Evolutionary conservation across 2,329 filamentous ascomycete genomes (phyloP).

Genomic region (Neofusicoccum kwambonambiense): DNA sequence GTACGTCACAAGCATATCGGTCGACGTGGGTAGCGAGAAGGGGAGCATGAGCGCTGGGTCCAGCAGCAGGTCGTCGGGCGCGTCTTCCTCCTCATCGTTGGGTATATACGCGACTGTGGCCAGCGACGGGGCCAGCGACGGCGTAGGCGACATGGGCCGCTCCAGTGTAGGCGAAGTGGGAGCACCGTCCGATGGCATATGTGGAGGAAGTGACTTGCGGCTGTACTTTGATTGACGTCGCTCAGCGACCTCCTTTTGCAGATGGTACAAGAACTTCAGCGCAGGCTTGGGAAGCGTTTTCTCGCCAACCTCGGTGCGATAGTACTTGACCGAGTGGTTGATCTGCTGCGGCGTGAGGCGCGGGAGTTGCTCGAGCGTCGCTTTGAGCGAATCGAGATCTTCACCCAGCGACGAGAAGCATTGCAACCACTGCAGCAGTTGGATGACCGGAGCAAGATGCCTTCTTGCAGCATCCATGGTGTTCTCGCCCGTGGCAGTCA

Average conservation of each 20-base stretch:
- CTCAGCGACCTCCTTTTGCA: conserved; percentile 71
- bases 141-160: conserved; percentile 11
- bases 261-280: conserved; percentile 76
- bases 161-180: not conserved
- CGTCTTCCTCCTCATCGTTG: conserved; percentile 62
- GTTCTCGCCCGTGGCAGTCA: conserved; percentile 78
- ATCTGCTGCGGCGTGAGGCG: conserved; percentile 82
- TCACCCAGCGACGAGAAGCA: conserved; percentile 94
- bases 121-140: not conserved
- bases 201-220: conserved; percentile 15
- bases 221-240: conserved; percentile 19
- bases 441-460: conserved; percentile 86
- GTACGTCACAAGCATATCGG: conserved; percentile 95
- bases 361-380: conserved; percentile 85
- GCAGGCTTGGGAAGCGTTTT: conserved; percentile 86
- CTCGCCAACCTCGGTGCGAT: conserved; percentile 91
- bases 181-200: not conserved
- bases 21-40: conserved; percentile 91
- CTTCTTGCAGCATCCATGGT: conserved; percentile 80
- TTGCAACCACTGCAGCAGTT: conserved; percentile 94
- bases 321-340: conserved; percentile 87
- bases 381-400: conserved; percentile 83
- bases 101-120: conserved; percentile 20
- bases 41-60: conserved; percentile 91
- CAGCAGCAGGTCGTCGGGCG: conserved; percentile 73